phyloP scores from a whole-genome alignment of 148 eudicot species.

The Arctostaphylos glauca region DNA sequence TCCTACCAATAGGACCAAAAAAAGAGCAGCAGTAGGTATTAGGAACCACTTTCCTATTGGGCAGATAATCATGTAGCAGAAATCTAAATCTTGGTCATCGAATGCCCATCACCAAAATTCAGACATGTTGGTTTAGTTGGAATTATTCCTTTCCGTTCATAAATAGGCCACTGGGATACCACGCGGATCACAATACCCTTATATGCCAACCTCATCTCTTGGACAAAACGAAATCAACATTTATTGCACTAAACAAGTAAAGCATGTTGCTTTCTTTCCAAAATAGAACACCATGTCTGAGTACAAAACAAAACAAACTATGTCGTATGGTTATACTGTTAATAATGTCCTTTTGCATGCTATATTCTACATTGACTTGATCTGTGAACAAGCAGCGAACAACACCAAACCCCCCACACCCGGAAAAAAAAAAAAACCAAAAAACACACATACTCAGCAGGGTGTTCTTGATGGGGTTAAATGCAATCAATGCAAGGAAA shows the following conservation, averaged over 20 bases:
- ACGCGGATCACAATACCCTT: not conserved
- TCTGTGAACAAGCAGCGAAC: not conserved
- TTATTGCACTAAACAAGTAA: not conserved
- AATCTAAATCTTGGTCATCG: not conserved
- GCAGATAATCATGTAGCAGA: not conserved
- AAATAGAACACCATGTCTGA: not conserved
- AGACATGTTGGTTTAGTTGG: not conserved
- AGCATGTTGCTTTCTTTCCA: not conserved
- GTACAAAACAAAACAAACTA: not conserved
- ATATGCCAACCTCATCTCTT: not conserved
- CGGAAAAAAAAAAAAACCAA: too few relatives aligned
- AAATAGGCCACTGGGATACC: not conserved
- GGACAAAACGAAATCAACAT: not conserved
- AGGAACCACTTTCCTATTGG: not conserved
- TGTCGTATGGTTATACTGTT: not conserved
- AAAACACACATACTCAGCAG: too few relatives aligned
- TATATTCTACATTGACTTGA: not conserved
- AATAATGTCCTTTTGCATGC: not conserved
- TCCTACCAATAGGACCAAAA: not conserved
- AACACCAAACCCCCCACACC: too few relatives aligned
- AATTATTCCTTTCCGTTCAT: not conserved
- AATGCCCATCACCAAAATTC: slow-evolving; percentile 2
- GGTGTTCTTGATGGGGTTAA: not conserved
- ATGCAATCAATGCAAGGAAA: not conserved
- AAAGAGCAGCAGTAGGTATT: not conserved